Percentiles rank a stretch among this genome's conserved stretches.
Conservation (phyloP, 495 filamentous ascomycete species). For the Aspergillus sclerotioniger region DNA sequence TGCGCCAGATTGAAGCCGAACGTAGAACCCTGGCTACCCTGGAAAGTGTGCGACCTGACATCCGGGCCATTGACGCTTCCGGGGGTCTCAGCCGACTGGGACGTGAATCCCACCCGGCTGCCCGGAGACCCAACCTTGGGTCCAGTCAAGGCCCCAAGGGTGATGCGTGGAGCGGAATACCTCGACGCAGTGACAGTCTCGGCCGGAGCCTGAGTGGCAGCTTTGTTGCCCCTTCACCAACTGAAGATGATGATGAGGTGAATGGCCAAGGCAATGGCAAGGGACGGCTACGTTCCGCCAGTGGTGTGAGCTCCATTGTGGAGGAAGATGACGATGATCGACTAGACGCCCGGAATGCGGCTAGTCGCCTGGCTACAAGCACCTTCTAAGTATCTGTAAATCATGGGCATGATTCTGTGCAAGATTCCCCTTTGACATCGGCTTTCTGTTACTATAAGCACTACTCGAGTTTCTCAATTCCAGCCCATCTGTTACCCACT, state of each 20-base stretch:
- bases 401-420: constrained; percentile 25
- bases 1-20: constrained; percentile 94
- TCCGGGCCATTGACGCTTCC: constrained; percentile 84
- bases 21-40: constrained; percentile 87
- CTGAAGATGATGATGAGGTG: constrained; percentile 41
- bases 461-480: neutral
- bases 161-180: constrained; percentile 95
- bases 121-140: constrained; percentile 70
- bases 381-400: constrained; percentile 64
- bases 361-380: constrained; percentile 86
- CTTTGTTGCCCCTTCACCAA: constrained; percentile 42
- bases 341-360: constrained; percentile 92
- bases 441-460: constrained; percentile 9
- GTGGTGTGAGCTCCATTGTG: constrained; percentile 56
- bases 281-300: constrained; percentile 60
- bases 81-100: constrained; percentile 88
- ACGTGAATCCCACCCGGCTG: constrained; percentile 77
- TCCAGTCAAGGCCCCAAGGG: constrained; percentile 92
- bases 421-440: constrained; percentile 25
- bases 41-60: constrained; percentile 87
- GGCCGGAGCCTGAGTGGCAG: constrained; percentile 75
- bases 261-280: constrained; percentile 37
- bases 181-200: constrained; percentile 72
- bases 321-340: constrained; percentile 94
- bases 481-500: neutral